Conservation (phyloP, 768 basidiomycete genomes). For the Boletellus ananas region DNA sequence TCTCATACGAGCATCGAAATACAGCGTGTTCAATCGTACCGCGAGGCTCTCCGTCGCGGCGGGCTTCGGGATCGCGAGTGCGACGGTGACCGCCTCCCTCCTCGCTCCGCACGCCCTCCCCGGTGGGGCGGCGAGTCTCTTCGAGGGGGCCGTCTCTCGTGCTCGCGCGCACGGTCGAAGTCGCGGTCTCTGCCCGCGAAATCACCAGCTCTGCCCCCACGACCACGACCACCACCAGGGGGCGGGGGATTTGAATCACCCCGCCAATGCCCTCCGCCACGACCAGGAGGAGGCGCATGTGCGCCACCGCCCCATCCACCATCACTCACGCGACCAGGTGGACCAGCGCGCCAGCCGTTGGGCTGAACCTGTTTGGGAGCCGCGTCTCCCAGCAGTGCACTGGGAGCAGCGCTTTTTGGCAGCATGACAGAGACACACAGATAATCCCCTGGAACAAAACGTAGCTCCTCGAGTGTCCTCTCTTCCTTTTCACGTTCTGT, state of each 20-base stretch:
- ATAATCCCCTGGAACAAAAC: slow-evolving; percentile 79
- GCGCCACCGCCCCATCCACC: slow-evolving; percentile 47
- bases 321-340: slow-evolving; percentile 35
- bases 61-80: slow-evolving; percentile 41
- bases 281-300: slow-evolving; percentile 31
- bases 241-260: slow-evolving; percentile 58
- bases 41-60: slow-evolving; percentile 33
- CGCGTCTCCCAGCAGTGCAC: slow-evolving; percentile 47
- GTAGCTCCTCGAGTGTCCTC: slow-evolving; percentile 71
- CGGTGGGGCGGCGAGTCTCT: slow-evolving; percentile 47
- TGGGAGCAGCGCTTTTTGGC: slow-evolving; percentile 54
- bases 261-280: slow-evolving; percentile 72
- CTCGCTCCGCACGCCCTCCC: slow-evolving; percentile 43
- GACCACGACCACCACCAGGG: slow-evolving; percentile 39
- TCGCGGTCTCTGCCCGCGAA: slow-evolving; percentile 36
- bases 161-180: slow-evolving; percentile 36
- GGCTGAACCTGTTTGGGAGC: slow-evolving; percentile 34
- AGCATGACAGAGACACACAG: slow-evolving; percentile 71
- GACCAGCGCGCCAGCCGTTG: slow-evolving; percentile 33
- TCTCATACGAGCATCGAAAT: not conserved
- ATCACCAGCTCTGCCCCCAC: slow-evolving; percentile 36
- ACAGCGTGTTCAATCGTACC: slow-evolving; percentile 29
- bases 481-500: slow-evolving; percentile 56
- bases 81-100: slow-evolving; percentile 37
- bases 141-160: slow-evolving; percentile 50